Percentiles rank a stretch among this genome's conserved stretches.
Evolutionary conservation across 805 yeast genomes (phyloP).

Genomic region (Myxozyma nipponensis): DNA sequence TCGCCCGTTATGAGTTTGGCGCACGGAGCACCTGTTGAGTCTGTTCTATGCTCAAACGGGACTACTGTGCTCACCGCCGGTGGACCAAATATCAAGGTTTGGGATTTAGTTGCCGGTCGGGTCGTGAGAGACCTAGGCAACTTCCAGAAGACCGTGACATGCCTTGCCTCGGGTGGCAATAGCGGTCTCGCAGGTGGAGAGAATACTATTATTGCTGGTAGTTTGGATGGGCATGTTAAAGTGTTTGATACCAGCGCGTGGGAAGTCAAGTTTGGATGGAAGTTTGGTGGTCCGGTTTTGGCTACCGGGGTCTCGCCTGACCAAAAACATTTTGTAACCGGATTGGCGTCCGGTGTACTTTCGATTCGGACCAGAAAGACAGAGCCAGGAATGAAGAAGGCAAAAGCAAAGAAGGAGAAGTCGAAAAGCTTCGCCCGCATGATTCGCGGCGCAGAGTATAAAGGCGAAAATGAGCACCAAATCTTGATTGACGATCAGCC

Average conservation of each 20-base stretch:
- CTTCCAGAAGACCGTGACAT: conserved; percentile 79
- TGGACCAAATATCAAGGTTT: conserved; percentile 76
- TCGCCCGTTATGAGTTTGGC: conserved; percentile 58
- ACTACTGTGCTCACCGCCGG: conserved; percentile 78
- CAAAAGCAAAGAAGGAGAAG: conserved; percentile 44
- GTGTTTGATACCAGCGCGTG: conserved; percentile 73
- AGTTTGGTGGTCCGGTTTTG: conserved; percentile 89
- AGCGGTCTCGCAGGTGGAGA: conserved; percentile 37
- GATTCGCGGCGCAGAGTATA: conserved; percentile 87
- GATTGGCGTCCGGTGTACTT: conserved; percentile 82
- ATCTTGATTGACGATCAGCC: conserved; percentile 51
- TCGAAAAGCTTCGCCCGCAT: conserved; percentile 63
- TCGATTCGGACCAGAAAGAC: conserved; percentile 87
- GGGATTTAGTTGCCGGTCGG: conserved; percentile 86
- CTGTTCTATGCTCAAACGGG: conserved; percentile 63
- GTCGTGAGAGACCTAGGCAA: conserved; percentile 67
- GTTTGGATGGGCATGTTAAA: conserved; percentile 95
- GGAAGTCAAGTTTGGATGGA: conserved; percentile 96
- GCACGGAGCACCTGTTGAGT: conserved; percentile 82
- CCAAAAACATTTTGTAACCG: conserved; percentile 84
- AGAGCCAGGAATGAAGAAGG: conserved; percentile 52
- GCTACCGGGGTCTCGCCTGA: conserved; percentile 87
- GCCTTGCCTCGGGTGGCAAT: conserved; percentile 16
- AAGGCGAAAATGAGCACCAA: conserved; percentile 78
- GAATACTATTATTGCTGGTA: conserved; percentile 83